Evolutionary conservation across 129 eudicot genomes (phyloP), one percentile per base, ranked within the genome.

Genomic region (Saussurea involucrata): DNA sequence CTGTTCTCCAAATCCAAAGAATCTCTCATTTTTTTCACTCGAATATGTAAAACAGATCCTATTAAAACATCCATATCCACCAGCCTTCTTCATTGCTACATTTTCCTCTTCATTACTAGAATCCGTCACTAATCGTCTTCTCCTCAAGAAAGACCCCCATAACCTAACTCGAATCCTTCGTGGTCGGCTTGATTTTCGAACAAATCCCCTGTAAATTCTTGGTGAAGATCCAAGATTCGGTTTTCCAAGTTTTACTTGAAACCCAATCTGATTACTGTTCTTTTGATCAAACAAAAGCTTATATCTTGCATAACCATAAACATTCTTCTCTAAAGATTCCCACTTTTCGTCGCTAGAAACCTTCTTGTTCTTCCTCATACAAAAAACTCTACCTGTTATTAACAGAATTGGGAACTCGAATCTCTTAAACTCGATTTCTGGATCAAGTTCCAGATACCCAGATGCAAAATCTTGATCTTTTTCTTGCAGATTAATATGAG

Each of bases 1-100:
- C 82, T 95, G 99, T 85, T 95, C 99, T 25, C 99, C 99, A 68
- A 95, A 95, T 24, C 99, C 99, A 81, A 81, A 95, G 58, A 95
- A 89, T 76, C 88, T 88, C 88, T 95, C 99, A 73, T 69, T 85
- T 46, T 34, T 76, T 82, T 95, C 99, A 84, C 97, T 95, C 9
- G 91, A 84, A 83, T 95, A 92, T 8, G 92, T 92, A 7, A 95
- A 53, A 77, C 89, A 90, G 18, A 92, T 82, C 84, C 97, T 90
- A 69, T 88, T 95, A 58, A 92, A 88, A 68, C 81, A 85, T 73
- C 77, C 66, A 63, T 12, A 63, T 53, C 49, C 83, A 58, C 27
- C 86, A 29, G 61, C 80, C 36, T 87, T 87, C 36, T 87, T 87
- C 82, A 81, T 81, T 24, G 71, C 91, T 27, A 73, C 83, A 84